Evolutionary conservation across 805 yeast species (phyloP).

Genomic region (Candida tibetensis): DNA sequence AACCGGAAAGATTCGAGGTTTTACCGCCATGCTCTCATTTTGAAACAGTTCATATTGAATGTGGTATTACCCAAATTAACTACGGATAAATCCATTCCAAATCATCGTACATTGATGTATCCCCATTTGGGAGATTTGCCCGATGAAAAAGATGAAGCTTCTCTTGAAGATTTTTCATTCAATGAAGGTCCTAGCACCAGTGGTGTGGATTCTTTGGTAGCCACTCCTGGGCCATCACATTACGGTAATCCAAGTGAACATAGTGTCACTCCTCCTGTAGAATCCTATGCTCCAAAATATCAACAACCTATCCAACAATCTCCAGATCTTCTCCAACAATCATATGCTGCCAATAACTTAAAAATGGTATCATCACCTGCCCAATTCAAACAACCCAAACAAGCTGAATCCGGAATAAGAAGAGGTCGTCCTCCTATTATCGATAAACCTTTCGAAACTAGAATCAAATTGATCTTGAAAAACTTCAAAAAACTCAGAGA

Average conservation of each 20-base stretch:
- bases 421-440: conserved; percentile 91
- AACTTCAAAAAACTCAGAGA: conserved; percentile 71
- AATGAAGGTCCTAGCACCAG: conserved; percentile 5
- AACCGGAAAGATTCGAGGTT: conserved; percentile 69
- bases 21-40: conserved; percentile 62
- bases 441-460: conserved; percentile 86
- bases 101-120: conserved; percentile 40
- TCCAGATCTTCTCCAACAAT: conserved; percentile 1
- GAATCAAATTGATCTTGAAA: conserved; percentile 84
- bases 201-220: neutral
- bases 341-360: conserved; percentile 1
- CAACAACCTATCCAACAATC: conserved; percentile 5
- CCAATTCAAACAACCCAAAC: conserved; percentile 6
- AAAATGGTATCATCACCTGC: conserved; percentile 5
- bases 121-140: conserved; percentile 74
- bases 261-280: conserved; percentile 5
- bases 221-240: neutral
- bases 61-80: conserved; percentile 48
- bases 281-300: conserved; percentile 2
- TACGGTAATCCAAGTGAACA: neutral
- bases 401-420: conserved; percentile 51
- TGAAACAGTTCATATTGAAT: conserved; percentile 51
- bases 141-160: conserved; percentile 30
- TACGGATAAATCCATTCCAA: conserved; percentile 37
- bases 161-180: conserved; percentile 10